Conservation (phyloP, 148 eudicot genomes). For the Gaultheria prostrata region DNA sequence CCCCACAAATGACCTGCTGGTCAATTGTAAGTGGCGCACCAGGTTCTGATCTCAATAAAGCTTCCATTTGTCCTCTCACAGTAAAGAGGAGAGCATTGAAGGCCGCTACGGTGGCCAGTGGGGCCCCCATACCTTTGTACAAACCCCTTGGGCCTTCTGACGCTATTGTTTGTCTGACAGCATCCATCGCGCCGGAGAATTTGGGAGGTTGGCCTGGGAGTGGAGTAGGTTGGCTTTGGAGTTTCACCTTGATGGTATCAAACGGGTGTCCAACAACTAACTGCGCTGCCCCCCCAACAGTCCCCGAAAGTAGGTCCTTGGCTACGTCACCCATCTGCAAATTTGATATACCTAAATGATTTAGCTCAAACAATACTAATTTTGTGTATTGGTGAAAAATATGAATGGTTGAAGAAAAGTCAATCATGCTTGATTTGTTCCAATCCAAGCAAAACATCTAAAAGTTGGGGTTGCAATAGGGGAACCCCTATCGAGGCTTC, state of each 20-base stretch:
- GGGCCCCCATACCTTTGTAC: constrained; percentile 99
- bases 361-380: neutral
- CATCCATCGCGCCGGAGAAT: constrained; percentile 81
- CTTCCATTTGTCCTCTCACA: constrained; percentile 88
- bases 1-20: constrained; percentile 81
- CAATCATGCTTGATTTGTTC: neutral
- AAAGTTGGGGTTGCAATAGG: neutral
- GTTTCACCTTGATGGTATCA: constrained; percentile 96
- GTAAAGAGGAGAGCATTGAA: constrained; percentile 87
- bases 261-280: constrained; percentile 90
- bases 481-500: constrained; percentile 1
- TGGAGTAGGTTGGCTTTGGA: constrained; percentile 92
- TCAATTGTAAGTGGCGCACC: constrained; percentile 65
- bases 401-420: neutral
- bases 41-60: constrained; percentile 59
- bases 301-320: constrained; percentile 88
- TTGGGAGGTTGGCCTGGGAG: constrained; percentile 83
- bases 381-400: neutral
- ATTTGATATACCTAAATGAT: neutral
- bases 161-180: constrained; percentile 80
- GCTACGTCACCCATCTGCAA: constrained; percentile 89
- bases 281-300: constrained; percentile 94
- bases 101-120: constrained; percentile 95
- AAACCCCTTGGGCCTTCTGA: constrained; percentile 86
- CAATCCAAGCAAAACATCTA: neutral